phyloP scores from a whole-genome alignment of 306 rosid species.

The Gastrolobium bilobum region DNA sequence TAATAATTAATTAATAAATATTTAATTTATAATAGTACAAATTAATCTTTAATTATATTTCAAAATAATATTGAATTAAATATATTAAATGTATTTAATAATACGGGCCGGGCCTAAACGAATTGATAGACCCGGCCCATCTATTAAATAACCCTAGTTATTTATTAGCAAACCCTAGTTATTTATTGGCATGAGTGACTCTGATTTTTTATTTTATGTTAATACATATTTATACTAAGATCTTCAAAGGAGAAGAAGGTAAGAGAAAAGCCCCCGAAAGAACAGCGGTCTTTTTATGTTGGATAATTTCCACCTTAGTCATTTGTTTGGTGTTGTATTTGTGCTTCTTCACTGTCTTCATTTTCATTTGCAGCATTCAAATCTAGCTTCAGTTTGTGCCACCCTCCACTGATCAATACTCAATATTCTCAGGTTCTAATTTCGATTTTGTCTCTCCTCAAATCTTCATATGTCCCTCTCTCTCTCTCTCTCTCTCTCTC shows the following conservation, averaged over 20 bases:
- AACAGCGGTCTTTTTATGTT: neutral
- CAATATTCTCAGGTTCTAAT: neutral
- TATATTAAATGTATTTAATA: too few relatives aligned
- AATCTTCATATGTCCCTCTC: neutral
- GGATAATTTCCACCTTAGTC: constrained; percentile 15
- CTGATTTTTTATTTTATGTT: too few relatives aligned
- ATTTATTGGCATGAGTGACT: neutral
- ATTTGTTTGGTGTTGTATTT: constrained; percentile 7
- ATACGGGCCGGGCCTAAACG: too few relatives aligned
- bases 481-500: too few relatives aligned
- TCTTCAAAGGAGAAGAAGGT: neutral
- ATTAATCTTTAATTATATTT: too few relatives aligned
- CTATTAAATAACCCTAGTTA: too few relatives aligned
- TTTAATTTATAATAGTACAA: too few relatives aligned
- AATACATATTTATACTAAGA: neutral
- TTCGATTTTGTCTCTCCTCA: constrained; percentile 41
- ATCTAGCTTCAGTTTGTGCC: constrained; percentile 14
- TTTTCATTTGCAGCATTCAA: constrained; percentile 35
- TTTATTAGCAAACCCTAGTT: too few relatives aligned
- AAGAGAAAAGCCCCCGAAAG: constrained; percentile 1
- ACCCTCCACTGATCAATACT: constrained; percentile 36
- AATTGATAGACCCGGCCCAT: too few relatives aligned
- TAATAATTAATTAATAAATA: too few relatives aligned
- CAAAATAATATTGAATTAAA: too few relatives aligned
- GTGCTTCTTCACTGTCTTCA: neutral